Base-by-base conservation (phyloP, 345 rosid species). In the Salix koriyanagi region DNA sequence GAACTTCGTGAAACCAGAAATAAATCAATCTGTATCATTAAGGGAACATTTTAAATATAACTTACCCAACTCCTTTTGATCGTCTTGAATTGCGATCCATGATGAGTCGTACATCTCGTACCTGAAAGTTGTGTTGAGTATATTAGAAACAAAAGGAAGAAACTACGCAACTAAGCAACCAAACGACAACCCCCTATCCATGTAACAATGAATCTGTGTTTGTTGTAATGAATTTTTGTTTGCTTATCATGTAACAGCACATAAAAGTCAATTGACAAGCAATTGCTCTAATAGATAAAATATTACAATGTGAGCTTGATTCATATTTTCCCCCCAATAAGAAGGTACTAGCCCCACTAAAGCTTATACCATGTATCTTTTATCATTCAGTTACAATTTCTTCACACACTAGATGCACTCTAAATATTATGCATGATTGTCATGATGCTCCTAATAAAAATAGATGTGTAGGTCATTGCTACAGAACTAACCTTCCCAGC, bases 51-150 rank as follows among this genome's bases (percentile, higher is more conserved):
- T 23, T 6, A 7, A n/a, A 64, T 37, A 72, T 39, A 71, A 77
- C 91, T 83, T 84, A 93, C 98, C 97, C 97, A 67, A 96, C 93
- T 72, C 98, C 99, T 80, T 91, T 93, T 14, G 99, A 96, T 65
- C 97, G 93, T 81, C 99, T 91, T 76, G 98, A 90, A 87, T 87
- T 96, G 61, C 98, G 95, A 83, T 96, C 99, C 98, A 96, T 91
- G 72, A 96, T 96, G 75, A 96, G 91, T 48, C 99, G 94, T 42
- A 93, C 98, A 86, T 96, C 98, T 71, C 99, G 90, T 50, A 96
- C 99, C 99, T 96, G 88, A 50, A 83, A 87, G 83, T 67, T 61
- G 75, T 23, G 72, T 18, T 68, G 69, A 79, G 46, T 21, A 18
- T 69, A 34, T 79, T 75, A 62, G 76, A 39, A 39, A 25, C 13